These are phyloP conservation scores for Vigna unguiculata DNA, from an alignment of 306 rosid genomes.

Conservation along the genomic window DNA sequence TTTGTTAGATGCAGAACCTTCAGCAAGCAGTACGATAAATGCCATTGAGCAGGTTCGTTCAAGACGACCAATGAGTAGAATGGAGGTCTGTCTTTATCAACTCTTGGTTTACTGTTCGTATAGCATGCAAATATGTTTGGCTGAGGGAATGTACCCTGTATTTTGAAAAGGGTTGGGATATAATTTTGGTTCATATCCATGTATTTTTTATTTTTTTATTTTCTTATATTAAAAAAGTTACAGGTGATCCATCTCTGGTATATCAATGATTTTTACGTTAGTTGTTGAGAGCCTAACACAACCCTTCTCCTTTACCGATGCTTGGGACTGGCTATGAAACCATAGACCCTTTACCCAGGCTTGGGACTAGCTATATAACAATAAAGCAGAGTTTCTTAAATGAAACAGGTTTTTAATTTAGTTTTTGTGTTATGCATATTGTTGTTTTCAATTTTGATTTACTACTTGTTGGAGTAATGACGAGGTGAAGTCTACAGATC, in stretches of 20 bases:
- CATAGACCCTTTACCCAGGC: not conserved
- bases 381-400: not conserved
- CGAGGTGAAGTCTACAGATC: not conserved
- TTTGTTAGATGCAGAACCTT: slow-evolving; percentile 61
- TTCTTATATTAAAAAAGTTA: not conserved
- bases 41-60: slow-evolving; percentile 82
- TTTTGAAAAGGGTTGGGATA: slow-evolving; percentile 2
- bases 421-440: not conserved
- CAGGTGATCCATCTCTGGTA: not conserved
- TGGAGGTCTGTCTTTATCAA: slow-evolving; percentile 70
- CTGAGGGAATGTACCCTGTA: slow-evolving; percentile 13
- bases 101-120: slow-evolving; percentile 22
- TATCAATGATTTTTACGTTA: not conserved
- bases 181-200: not conserved
- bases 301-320: not conserved
- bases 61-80: slow-evolving; percentile 96
- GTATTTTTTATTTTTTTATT: slow-evolving; percentile 15
- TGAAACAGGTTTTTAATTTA: not conserved
- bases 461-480: not conserved
- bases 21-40: slow-evolving; percentile 71
- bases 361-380: not conserved
- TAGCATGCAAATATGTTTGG: slow-evolving; percentile 11
- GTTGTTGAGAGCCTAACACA: not conserved
- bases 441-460: slow-evolving; percentile 30
- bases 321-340: not conserved